phyloP scores from a whole-genome alignment of 192 early-diverging fungal species.

The Backusella macrospora region DNA sequence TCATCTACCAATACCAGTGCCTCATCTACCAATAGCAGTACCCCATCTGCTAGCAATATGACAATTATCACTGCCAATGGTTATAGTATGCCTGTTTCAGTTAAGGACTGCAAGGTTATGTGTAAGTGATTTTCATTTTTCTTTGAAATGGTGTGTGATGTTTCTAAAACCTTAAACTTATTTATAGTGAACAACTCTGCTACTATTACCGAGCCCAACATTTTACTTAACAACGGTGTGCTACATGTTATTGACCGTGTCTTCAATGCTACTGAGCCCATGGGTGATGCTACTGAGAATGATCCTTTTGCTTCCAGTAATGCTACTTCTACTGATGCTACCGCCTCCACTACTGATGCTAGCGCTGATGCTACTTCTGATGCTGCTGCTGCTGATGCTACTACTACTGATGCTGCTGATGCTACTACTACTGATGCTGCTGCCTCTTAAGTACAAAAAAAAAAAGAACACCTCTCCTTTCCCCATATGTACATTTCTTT shows the following conservation, averaged over 20 bases:
- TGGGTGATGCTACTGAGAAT: not conserved
- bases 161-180: not conserved
- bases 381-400: not conserved
- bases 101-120: not conserved
- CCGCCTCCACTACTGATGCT: not conserved
- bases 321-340: not conserved
- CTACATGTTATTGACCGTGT: constrained; percentile 25
- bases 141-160: not conserved
- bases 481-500: not conserved
- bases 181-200: constrained; percentile 23
- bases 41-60: not conserved
- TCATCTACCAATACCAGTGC: not conserved
- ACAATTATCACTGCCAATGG: not conserved
- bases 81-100: not conserved
- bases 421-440: not conserved
- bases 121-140: not conserved
- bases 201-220: constrained; percentile 17
- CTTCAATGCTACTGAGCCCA: not conserved
- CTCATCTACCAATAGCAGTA: not conserved
- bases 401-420: not conserved
- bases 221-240: constrained; percentile 31
- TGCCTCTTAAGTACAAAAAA: not conserved
- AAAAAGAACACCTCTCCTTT: not conserved
- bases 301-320: not conserved
- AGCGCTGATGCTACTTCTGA: not conserved